A percentile compares a stretch with the other conserved stretches of the same genome.
Evolutionary conservation across 2,329 filamentous ascomycete species (phyloP).

Genomic region (Fusarium austroafricanum): DNA sequence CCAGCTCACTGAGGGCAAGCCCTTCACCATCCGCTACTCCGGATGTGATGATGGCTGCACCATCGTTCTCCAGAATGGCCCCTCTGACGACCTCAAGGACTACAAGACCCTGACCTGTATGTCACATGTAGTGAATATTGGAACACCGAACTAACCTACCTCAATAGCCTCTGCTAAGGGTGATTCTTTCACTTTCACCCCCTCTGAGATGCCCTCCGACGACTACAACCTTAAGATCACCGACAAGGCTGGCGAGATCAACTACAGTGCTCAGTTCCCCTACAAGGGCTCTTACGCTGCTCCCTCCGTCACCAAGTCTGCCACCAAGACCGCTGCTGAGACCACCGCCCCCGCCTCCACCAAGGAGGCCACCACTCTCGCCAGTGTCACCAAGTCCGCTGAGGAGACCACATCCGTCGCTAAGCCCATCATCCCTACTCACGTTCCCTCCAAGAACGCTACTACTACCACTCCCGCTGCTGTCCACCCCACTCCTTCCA

Average conservation of each 20-base stretch:
- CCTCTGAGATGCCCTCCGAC: constrained; percentile 45
- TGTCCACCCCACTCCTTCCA: constrained; percentile 19
- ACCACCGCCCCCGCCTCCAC: constrained; percentile 27
- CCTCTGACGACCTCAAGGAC: constrained; percentile 44
- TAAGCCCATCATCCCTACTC: constrained; percentile 33
- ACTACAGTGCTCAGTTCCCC: constrained; percentile 51
- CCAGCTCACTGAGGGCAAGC: constrained; percentile 45
- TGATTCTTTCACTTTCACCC: constrained; percentile 47
- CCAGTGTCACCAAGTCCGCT: constrained; percentile 33
- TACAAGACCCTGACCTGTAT: constrained; percentile 50
- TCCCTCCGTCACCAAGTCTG: constrained; percentile 26
- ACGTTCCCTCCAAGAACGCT: constrained; percentile 26
- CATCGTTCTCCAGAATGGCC: constrained; percentile 51
- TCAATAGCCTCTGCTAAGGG: constrained; percentile 30
- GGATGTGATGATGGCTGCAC: constrained; percentile 52
- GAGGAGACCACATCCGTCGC: constrained; percentile 24
- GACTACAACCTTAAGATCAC: constrained; percentile 53
- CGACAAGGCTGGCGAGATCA: constrained; percentile 43
- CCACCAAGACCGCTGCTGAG: constrained; percentile 20
- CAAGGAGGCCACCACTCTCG: constrained; percentile 34
- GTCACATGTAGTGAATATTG: neutral
- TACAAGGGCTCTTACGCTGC: constrained; percentile 44
- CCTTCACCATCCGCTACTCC: constrained; percentile 49
- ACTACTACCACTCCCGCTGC: constrained; percentile 20
- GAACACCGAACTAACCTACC: neutral